phyloP scores from a whole-genome alignment of 768 basidiomycete species.

The Mycena sanguinolenta region DNA sequence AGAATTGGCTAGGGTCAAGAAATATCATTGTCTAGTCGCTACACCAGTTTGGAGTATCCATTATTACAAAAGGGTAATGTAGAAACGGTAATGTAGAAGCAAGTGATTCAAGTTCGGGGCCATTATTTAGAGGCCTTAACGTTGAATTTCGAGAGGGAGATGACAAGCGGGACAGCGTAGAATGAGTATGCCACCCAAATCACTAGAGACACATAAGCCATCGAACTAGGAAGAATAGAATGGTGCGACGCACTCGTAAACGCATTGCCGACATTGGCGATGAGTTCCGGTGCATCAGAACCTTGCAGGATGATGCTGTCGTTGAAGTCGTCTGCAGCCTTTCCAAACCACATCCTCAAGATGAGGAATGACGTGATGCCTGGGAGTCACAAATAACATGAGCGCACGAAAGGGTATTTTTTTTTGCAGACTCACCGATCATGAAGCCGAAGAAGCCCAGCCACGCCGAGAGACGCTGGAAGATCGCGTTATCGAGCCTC shows the following conservation, averaged over 20 bases:
- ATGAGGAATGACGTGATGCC: conserved; percentile 80
- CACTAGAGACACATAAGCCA: conserved; percentile 60
- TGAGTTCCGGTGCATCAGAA: conserved; percentile 66
- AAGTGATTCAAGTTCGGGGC: conserved; percentile 8
- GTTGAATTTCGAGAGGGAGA: conserved; percentile 77
- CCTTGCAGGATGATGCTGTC: conserved; percentile 67
- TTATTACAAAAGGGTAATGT: conserved; percentile 14
- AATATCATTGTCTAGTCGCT: conserved; percentile 26
- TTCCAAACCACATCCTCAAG: conserved; percentile 85
- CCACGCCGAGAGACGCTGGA: conserved; percentile 77
- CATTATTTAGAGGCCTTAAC: conserved; percentile 62
- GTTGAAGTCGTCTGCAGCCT: conserved; percentile 85
- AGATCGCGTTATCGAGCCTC: conserved; percentile 65
- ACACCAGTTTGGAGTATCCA: conserved; percentile 16
- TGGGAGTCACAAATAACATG: not conserved
- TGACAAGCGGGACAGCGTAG: conserved; percentile 75
- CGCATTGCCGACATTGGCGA: conserved; percentile 76
- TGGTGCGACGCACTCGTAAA: conserved; percentile 73
- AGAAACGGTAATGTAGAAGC: not conserved
- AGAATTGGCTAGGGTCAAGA: too few species aligned
- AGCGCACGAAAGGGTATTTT: conserved; percentile 15
- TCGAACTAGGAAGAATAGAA: too few species aligned
- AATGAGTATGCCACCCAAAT: conserved; percentile 85
- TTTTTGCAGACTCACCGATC: conserved; percentile 61
- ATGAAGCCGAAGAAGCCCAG: conserved; percentile 83